Percentiles rank a stretch among this genome's conserved stretches.
Evolutionary conservation across 192 early-diverging fungal genomes (phyloP).

Genomic region (Cladochytrium replicatum): DNA sequence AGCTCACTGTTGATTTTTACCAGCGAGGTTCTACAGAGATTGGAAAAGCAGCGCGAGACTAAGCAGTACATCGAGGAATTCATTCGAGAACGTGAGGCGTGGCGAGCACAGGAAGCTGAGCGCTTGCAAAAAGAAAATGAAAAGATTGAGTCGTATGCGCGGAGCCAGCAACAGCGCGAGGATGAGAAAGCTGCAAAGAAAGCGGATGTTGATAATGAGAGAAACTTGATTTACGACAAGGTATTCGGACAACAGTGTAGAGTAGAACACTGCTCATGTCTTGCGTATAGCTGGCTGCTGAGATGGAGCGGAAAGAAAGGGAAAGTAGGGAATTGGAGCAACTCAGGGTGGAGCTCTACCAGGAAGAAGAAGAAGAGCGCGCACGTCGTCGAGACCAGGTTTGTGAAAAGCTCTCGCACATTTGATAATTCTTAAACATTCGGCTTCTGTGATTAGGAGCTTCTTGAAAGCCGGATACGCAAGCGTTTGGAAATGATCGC

Average conservation of each 20-base stretch:
- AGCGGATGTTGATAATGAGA: constrained; percentile 28
- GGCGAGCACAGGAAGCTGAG: constrained; percentile 27
- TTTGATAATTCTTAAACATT: constrained; percentile 6
- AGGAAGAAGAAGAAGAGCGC: constrained; percentile 43
- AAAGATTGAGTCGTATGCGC: constrained; percentile 40
- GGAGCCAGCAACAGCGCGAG: constrained; percentile 27
- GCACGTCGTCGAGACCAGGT: constrained; percentile 30
- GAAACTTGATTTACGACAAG: constrained; percentile 40
- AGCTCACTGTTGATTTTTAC: neutral
- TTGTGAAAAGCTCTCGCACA: too few species aligned
- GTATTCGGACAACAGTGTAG: constrained; percentile 7
- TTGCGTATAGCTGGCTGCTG: constrained; percentile 32
- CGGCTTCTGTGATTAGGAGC: constrained; percentile 19
- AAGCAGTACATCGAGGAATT: constrained; percentile 46
- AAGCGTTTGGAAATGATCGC: constrained; percentile 47
- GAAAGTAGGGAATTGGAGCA: constrained; percentile 43
- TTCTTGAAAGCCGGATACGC: constrained; percentile 33
- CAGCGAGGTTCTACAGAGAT: constrained; percentile 30
- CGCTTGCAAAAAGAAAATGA: constrained; percentile 34
- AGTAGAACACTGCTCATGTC: neutral
- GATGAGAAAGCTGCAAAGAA: constrained; percentile 26
- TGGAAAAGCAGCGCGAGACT: constrained; percentile 47
- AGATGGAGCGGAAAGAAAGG: constrained; percentile 36
- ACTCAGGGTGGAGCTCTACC: constrained; percentile 43
- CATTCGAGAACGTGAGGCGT: constrained; percentile 33